Evolutionary conservation across 1,139 yeast species (phyloP), one percentile per base, ranked within the genome.

Genomic region (Hanseniaspora sp.): DNA sequence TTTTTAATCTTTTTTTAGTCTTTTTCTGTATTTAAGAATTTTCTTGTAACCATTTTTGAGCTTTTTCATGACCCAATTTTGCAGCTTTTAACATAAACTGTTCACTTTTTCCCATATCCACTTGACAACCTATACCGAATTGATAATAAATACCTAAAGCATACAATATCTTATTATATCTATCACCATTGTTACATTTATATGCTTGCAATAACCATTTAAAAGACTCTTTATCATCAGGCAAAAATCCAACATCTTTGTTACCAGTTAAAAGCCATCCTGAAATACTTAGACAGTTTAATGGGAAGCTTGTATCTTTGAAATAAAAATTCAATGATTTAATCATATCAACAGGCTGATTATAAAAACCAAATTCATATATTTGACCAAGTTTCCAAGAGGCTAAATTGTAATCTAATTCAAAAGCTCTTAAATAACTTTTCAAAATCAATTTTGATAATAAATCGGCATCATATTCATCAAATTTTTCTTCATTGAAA

Each of bases 281-380:
- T 58, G 88, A 79, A 56, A 92, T 73, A 0, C 96, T 95, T 63
- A 90, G 73, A 75, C 90, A 90, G 7, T 95, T 92, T 63, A 86
- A 86, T 0, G 94, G 82, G 63, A 87, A 92, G 46, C 90, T 85
- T 18, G 62, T 63, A 0, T 95, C 88, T 60, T 82, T 78, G 56
- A 83, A 74, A 69, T 86, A 92, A 96, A 97, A 92, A 51, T 88
- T 92, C 56, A 92, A 79, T 5, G 95, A 83, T 63, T 83, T 81
- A 61, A 75, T 75, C 15, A 95, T 78, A 63, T 86, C 86, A 23
- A 77, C 72, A 6, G 74, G 72, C 56, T 90, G 75, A 40, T 83
- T 80, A 56, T 83, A 72, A 56, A 82, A 85, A 5, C 97, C 98
- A 62, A 78, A 80, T 66, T 92, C 96, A 67, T 87, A 88, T 53